Percentiles rank a stretch among this genome's conserved stretches.
Evolutionary conservation across 2,329 filamentous ascomycete genomes (phyloP).

Genomic region (Xylaria multiplex): DNA sequence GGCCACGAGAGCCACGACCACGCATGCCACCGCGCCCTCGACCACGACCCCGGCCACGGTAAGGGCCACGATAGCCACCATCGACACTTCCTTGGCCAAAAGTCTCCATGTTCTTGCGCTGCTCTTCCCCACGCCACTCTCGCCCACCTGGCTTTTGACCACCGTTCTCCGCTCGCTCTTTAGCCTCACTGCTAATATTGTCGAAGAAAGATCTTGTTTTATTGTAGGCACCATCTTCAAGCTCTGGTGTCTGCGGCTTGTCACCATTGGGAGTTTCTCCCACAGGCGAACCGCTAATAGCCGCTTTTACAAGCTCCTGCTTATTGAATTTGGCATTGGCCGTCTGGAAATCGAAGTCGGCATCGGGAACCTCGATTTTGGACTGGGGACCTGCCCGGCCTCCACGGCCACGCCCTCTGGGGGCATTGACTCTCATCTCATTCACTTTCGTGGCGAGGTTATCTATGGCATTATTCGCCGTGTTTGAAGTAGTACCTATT

Average conservation of each 20-base stretch:
- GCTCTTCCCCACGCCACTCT: slow-evolving; percentile 91
- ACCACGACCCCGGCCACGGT: slow-evolving; percentile 81
- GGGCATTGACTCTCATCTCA: slow-evolving; percentile 76
- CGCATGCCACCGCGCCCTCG: slow-evolving; percentile 64
- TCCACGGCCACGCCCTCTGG: slow-evolving; percentile 59
- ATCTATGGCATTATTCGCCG: slow-evolving; percentile 65
- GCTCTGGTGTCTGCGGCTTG: slow-evolving; percentile 50
- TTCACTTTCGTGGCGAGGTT: slow-evolving; percentile 79
- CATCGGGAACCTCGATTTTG: slow-evolving; percentile 88
- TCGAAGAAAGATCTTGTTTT: slow-evolving; percentile 94
- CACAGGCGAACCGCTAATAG: slow-evolving; percentile 79
- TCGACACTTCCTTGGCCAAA: slow-evolving; percentile 98
- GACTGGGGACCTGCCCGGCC: slow-evolving; percentile 57
- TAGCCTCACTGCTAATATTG: slow-evolving; percentile 94
- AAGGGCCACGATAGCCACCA: slow-evolving; percentile 77
- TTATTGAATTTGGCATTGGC: slow-evolving; percentile 91
- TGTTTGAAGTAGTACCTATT: slow-evolving; percentile 40
- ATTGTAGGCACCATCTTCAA: slow-evolving; percentile 73
- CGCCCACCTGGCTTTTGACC: slow-evolving; percentile 77
- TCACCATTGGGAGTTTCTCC: slow-evolving; percentile 60
- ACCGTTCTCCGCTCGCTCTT: slow-evolving; percentile 81
- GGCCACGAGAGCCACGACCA: slow-evolving; percentile 54
- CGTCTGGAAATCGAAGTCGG: slow-evolving; percentile 91
- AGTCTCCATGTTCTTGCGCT: slow-evolving; percentile 95
- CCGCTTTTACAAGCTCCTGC: slow-evolving; percentile 87